Evolutionary conservation across 2,329 filamentous ascomycete species (phyloP).

Genomic region (Cryphonectria japonica): DNA sequence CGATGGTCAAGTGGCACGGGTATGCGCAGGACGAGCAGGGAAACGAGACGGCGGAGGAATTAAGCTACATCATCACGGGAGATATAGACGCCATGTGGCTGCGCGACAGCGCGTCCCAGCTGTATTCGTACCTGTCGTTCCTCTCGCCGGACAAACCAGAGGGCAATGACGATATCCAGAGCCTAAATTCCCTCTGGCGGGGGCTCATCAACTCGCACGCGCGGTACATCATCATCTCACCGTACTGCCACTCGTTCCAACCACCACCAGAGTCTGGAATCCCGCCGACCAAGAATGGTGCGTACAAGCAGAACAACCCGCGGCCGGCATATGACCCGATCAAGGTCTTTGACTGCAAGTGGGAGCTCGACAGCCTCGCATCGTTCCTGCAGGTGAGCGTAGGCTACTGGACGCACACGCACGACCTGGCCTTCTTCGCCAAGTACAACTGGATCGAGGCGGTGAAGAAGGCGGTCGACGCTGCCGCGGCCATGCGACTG

Average conservation of each 20-base stretch:
- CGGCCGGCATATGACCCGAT: conserved; percentile 68
- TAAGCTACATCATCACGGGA: conserved; percentile 81
- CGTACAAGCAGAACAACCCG: conserved; percentile 59
- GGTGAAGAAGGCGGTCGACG: conserved; percentile 65
- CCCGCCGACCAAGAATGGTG: conserved; percentile 58
- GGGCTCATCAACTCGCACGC: conserved; percentile 74
- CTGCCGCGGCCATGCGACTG: conserved; percentile 67
- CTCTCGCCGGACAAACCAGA: conserved; percentile 53
- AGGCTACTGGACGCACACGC: conserved; percentile 70
- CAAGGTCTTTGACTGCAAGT: conserved; percentile 86
- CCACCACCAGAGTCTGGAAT: conserved; percentile 77
- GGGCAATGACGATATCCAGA: conserved; percentile 63
- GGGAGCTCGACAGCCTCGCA: conserved; percentile 86
- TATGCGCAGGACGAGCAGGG: conserved; percentile 48
- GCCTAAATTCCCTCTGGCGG: conserved; percentile 68
- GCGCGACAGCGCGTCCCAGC: conserved; percentile 77
- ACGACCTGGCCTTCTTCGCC: conserved; percentile 61
- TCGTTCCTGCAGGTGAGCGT: conserved; percentile 81
- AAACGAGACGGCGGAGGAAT: conserved; percentile 54
- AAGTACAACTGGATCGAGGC: conserved; percentile 69
- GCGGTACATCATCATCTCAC: conserved; percentile 67
- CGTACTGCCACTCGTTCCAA: conserved; percentile 92
- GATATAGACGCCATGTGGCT: conserved; percentile 90
- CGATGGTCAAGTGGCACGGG: conserved; percentile 77
- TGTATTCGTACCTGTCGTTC: conserved; percentile 69